Evolutionary conservation across 164 flowering plant genomes (phyloP).

Genomic region (Aristolochia fimbriata): DNA sequence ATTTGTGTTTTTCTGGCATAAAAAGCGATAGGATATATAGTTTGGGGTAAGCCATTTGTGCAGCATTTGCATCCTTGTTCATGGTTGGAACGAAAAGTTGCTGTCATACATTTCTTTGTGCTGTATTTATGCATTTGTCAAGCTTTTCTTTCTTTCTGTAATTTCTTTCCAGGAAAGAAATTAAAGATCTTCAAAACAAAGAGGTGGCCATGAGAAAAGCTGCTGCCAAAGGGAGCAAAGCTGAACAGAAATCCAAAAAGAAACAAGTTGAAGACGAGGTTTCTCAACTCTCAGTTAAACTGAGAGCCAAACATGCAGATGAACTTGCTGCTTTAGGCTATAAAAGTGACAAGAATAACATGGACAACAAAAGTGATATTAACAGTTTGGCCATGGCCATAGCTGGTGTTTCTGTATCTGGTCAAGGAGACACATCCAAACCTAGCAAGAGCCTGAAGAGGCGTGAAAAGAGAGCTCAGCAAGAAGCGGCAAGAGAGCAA

Average conservation of each 20-base stretch:
- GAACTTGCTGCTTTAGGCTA: slow-evolving; percentile 82
- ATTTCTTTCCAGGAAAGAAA: slow-evolving; percentile 57
- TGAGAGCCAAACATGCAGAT: slow-evolving; percentile 64
- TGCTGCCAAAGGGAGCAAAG: slow-evolving; percentile 96
- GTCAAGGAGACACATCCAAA: slow-evolving; percentile 41
- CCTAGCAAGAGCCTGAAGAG: slow-evolving; percentile 67
- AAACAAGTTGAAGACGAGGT: slow-evolving; percentile 93
- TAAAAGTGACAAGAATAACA: slow-evolving; percentile 12
- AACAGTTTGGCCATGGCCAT: slow-evolving; percentile 70
- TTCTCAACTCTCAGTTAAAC: slow-evolving; percentile 50
- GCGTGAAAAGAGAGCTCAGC: slow-evolving; percentile 77
- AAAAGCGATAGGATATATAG: neutral
- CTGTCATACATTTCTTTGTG: neutral
- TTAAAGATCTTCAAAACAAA: slow-evolving; percentile 58
- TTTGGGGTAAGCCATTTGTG: neutral
- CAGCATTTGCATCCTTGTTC: neutral
- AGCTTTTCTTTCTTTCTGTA: neutral
- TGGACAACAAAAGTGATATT: slow-evolving; percentile 30
- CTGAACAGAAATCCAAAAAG: slow-evolving; percentile 93
- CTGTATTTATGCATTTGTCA: neutral
- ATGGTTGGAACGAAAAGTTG: too few relatives aligned
- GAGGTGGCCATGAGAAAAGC: slow-evolving; percentile 66
- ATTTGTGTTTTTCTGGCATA: neutral
- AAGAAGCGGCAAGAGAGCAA: slow-evolving; percentile 85
- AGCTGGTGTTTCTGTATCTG: slow-evolving; percentile 65